Conservation (phyloP, 2,329 filamentous ascomycete genomes). For the Fusarium sp. region DNA sequence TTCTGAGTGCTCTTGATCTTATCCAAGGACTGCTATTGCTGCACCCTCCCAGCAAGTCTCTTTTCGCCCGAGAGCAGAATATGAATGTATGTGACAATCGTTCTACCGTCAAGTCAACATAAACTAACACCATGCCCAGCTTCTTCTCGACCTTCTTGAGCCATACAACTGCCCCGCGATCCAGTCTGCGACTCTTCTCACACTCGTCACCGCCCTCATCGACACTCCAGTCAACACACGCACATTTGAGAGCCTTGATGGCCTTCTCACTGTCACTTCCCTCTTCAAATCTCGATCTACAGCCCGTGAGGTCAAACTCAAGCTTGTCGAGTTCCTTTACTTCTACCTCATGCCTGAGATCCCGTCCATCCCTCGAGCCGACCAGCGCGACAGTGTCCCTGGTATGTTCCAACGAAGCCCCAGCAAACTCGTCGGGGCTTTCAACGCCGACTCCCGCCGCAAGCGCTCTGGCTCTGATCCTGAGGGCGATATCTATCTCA, state of each 20-base stretch:
- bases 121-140: constrained; percentile 58
- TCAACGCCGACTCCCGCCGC: constrained; percentile 55
- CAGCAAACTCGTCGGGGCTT: constrained; percentile 74
- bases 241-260: constrained; percentile 91
- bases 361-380: constrained; percentile 67
- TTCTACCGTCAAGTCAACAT: not conserved
- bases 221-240: constrained; percentile 89
- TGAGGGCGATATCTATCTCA: constrained; percentile 62
- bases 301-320: constrained; percentile 89
- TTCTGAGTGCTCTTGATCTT: constrained; percentile 87
- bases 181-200: constrained; percentile 89
- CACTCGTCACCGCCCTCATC: constrained; percentile 89
- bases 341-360: constrained; percentile 98
- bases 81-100: constrained; percentile 79
- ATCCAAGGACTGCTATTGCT: constrained; percentile 90
- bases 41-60: constrained; percentile 87
- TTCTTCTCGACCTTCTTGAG: constrained; percentile 94
- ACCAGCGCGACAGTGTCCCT: constrained; percentile 60
- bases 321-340: constrained; percentile 97
- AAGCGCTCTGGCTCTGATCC: constrained; percentile 54
- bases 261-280: constrained; percentile 89
- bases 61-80: constrained; percentile 90
- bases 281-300: constrained; percentile 92
- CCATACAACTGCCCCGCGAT: constrained; percentile 92
- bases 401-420: constrained; percentile 74